Base-by-base conservation (phyloP, 169 alveolate species). In the Cryptosporidium felis region DNA sequence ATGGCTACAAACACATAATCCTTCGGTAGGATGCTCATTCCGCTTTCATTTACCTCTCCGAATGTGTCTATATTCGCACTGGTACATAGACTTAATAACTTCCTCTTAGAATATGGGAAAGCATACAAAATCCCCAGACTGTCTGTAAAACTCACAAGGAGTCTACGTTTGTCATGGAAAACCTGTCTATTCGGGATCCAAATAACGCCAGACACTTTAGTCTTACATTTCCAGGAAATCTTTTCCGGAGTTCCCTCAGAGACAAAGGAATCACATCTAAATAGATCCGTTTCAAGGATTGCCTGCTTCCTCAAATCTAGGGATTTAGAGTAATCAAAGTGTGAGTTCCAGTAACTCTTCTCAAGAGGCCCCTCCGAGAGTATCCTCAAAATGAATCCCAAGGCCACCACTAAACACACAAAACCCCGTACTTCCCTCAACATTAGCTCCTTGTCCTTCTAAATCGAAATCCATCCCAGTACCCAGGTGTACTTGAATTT, bases 191-290 rank as follows among this genome's bases (percentile, higher is more conserved):
- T 74, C 42, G 85, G 85, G 14, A 49, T 49, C 85, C 85, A 74
- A 23, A 53, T 32, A 16, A 74, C 59, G 56, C 56, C 41, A 1
- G 66, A 18, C 2, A 46, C 9, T 16, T 74, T 74, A 49, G 85
- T 74, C 51, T 12, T 26, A 34, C 85, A 74, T 23, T 34, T 34
- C 85, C 85, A 74, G 18, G 85, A 74, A 1, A 74, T 56, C 14
- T 14, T 32, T n/a, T 40, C 56, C 16, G 66, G 18, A 14, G 23
- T 49, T 21, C 36, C 26, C 9, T 74, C 44, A n/a, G 16, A 36
- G 9, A 21, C 21, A 12, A 10, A 26, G 28, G 85, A 9, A 3
- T 53, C 30, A 14, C 67, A 36, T 4, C 46, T 74, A 53, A 74
- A 74, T 74, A 49, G 0, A 74, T 21, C 65, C 0, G 65, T 49